A percentile compares a stretch with the other conserved stretches of the same genome.
Conservation (phyloP, 2,329 filamentous ascomycete species). For the Colletotrichum nymphaeae region DNA sequence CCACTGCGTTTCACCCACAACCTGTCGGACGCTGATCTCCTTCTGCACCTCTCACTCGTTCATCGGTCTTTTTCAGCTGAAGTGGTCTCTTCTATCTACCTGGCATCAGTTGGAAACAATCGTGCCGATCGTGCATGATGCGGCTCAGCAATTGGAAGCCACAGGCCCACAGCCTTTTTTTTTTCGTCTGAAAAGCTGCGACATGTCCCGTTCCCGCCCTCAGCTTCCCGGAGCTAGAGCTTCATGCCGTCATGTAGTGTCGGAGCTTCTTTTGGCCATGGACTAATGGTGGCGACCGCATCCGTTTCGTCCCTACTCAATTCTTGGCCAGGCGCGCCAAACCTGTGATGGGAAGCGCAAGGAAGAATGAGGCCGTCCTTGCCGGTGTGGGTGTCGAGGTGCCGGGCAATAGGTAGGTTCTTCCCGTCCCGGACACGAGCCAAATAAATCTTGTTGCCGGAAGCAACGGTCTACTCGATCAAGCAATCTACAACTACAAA, state of each 20-base stretch:
- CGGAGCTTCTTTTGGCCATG: conserved; percentile 1
- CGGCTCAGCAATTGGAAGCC: neutral
- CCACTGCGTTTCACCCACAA: conserved; percentile 16
- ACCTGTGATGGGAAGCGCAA: neutral
- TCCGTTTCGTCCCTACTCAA: conserved; percentile 23
- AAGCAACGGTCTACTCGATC: conserved; percentile 7
- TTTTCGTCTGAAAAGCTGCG: conserved; percentile 28
- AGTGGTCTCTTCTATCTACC: neutral
- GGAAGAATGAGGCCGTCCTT: conserved; percentile 5
- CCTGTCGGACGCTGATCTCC: neutral
- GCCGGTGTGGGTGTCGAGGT: neutral
- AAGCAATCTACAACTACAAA: neutral
- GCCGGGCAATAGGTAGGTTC: neutral
- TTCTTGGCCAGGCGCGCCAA: neutral
- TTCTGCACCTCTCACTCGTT: neutral
- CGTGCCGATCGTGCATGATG: conserved; percentile 22
- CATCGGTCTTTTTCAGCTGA: neutral
- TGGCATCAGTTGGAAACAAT: neutral
- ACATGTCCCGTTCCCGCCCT: conserved; percentile 22
- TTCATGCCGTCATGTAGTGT: conserved; percentile 14
- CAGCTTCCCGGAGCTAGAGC: neutral
- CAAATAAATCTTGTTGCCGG: conserved; percentile 1
- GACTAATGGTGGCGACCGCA: conserved; percentile 1
- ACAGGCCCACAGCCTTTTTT: neutral
- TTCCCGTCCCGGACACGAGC: neutral